These are phyloP conservation scores for Thuja plicata DNA, from an alignment of 83 land plant species.

Conservation along the genomic window DNA sequence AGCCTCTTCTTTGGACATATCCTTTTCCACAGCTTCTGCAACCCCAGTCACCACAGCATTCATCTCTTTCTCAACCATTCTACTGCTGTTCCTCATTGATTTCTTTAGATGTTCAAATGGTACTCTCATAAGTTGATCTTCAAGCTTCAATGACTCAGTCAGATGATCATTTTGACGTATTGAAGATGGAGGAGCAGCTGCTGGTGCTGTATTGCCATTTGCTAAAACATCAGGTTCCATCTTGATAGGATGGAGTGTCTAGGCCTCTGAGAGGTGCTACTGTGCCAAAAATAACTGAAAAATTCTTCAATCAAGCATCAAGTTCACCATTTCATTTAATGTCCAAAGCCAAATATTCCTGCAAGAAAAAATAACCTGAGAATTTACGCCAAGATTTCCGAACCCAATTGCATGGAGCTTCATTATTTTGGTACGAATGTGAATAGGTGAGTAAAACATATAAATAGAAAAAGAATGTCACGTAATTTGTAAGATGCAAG, in stretches of 20 bases:
- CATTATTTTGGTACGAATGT: neutral
- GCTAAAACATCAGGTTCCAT: slow-evolving; percentile 12
- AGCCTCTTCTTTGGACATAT: slow-evolving; percentile 75
- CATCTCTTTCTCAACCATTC: slow-evolving; percentile 88
- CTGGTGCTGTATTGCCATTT: slow-evolving; percentile 17
- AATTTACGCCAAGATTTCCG: neutral
- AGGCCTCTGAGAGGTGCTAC: neutral
- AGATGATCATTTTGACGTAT: slow-evolving; percentile 38
- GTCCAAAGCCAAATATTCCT: neutral
- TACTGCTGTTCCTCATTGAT: slow-evolving; percentile 71
- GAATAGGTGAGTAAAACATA: neutral
- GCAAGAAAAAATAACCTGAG: neutral
- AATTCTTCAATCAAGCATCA: neutral
- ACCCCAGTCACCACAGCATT: slow-evolving; percentile 81
- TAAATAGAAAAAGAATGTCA: neutral
- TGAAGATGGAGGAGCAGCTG: slow-evolving; percentile 23
- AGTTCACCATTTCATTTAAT: neutral
- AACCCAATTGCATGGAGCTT: neutral
- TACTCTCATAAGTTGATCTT: slow-evolving; percentile 86
- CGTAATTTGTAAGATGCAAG: neutral
- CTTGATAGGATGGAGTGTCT: neutral
- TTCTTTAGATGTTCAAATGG: slow-evolving; percentile 98
- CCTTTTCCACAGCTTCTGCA: slow-evolving; percentile 50
- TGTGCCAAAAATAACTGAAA: neutral
- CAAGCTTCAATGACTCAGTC: slow-evolving; percentile 83